A percentile compares a stretch with the other conserved stretches of the same genome.
phyloP scores from a whole-genome alignment of 2,329 filamentous ascomycete species.

The Dothistroma pini region DNA sequence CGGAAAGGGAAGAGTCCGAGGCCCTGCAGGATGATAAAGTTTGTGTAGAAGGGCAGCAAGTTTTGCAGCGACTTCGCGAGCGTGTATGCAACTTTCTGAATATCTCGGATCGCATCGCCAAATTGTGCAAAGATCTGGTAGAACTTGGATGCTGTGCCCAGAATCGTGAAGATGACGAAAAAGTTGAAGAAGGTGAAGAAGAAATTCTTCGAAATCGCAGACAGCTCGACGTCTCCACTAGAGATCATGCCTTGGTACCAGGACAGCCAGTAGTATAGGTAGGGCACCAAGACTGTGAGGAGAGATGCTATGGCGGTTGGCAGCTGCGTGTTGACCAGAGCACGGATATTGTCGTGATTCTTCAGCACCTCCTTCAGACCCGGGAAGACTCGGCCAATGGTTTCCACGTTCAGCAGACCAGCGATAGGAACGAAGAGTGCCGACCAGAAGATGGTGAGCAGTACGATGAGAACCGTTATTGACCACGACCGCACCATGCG shows the following conservation, averaged over 20 bases:
- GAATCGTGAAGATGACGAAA: slow-evolving; percentile 88
- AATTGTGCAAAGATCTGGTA: slow-evolving; percentile 56
- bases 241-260: slow-evolving; percentile 94
- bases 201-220: slow-evolving; percentile 96
- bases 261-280: slow-evolving; percentile 89
- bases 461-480: slow-evolving; percentile 75
- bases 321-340: slow-evolving; percentile 80
- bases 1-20: slow-evolving; percentile 92
- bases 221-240: slow-evolving; percentile 88
- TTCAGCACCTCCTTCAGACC: slow-evolving; percentile 64
- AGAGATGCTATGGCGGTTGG: slow-evolving; percentile 82
- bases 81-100: slow-evolving; percentile 69
- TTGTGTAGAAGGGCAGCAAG: slow-evolving; percentile 82
- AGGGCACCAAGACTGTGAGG: slow-evolving; percentile 85
- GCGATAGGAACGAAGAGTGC: slow-evolving; percentile 76
- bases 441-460: slow-evolving; percentile 87
- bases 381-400: slow-evolving; percentile 70
- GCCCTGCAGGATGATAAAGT: slow-evolving; percentile 89
- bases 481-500: slow-evolving; percentile 77
- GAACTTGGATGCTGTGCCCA: slow-evolving; percentile 75
- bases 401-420: slow-evolving; percentile 73
- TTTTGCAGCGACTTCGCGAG: slow-evolving; percentile 72
- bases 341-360: slow-evolving; percentile 64
- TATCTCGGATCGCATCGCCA: slow-evolving; percentile 71
- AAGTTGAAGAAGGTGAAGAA: slow-evolving; percentile 99